Percentiles rank a stretch among this genome's conserved stretches.
Conservation (phyloP, 352 stramenopile genomes). For the Phytophthora palmivora region DNA sequence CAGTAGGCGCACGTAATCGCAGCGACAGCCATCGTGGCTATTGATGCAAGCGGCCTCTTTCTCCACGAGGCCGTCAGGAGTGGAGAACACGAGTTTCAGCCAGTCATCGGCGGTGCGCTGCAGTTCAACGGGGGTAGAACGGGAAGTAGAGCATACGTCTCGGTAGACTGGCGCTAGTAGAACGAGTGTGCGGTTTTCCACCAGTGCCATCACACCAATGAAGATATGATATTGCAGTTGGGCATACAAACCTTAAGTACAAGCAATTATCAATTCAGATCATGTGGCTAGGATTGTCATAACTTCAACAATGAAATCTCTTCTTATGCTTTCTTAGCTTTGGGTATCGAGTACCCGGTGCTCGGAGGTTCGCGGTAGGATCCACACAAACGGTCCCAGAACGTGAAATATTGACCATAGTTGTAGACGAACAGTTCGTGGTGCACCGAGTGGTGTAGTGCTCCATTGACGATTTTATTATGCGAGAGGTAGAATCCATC, state of each 20-base stretch:
- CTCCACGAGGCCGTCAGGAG: slow-evolving; percentile 19
- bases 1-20: slow-evolving; percentile 54
- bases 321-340: slow-evolving; percentile 26
- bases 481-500: slow-evolving; percentile 62
- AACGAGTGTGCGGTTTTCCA: slow-evolving; percentile 25
- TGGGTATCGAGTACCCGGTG: slow-evolving; percentile 25
- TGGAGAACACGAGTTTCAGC: slow-evolving; percentile 46
- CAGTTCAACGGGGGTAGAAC: slow-evolving; percentile 26
- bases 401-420: slow-evolving; percentile 79
- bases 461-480: slow-evolving; percentile 72
- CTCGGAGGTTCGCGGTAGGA: slow-evolving; percentile 63
- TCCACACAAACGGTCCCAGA: slow-evolving; percentile 74
- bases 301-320: too few relatives aligned
- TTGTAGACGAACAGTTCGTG: slow-evolving; percentile 79
- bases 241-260: slow-evolving; percentile 15
- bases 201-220: slow-evolving; percentile 6
- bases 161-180: slow-evolving; percentile 36
- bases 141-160: slow-evolving; percentile 11
- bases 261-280: neutral
- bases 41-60: slow-evolving; percentile 54
- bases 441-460: slow-evolving; percentile 69
- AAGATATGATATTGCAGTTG: slow-evolving; percentile 5
- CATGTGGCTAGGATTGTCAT: too few relatives aligned
- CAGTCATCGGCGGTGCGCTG: slow-evolving; percentile 35
- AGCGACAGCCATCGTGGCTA: slow-evolving; percentile 41